phyloP scores from a whole-genome alignment of 225 moss, liverwort and hornwort species.

The Physcomitrium patens region DNA sequence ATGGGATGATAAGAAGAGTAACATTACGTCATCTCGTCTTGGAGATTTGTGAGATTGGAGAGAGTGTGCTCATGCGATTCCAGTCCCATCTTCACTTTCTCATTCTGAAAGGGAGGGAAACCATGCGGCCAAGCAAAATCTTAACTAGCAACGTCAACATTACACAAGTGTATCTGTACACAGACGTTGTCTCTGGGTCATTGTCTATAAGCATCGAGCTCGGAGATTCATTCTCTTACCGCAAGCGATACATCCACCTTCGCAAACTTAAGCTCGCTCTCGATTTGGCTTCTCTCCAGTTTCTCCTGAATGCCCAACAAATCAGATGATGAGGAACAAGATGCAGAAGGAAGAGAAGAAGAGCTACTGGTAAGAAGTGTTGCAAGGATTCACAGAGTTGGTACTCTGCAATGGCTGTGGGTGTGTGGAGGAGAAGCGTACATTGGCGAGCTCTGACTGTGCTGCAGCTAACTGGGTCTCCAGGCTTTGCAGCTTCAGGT shows the following conservation, averaged over 20 bases:
- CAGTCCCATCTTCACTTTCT: slow-evolving; percentile 37
- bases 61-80: slow-evolving; percentile 37
- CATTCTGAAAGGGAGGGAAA: slow-evolving; percentile 31
- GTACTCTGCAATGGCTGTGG: neutral
- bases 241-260: slow-evolving; percentile 42
- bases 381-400: no score
- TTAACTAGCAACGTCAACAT: no score
- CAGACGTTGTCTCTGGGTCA: no score
- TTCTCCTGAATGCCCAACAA: slow-evolving; percentile 32
- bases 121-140: no score
- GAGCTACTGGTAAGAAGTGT: no score
- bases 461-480: slow-evolving; percentile 32
- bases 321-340: neutral
- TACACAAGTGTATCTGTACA: no score
- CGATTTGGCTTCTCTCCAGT: slow-evolving; percentile 31
- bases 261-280: slow-evolving; percentile 52
- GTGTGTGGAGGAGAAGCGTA: neutral
- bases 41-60: slow-evolving; percentile 32
- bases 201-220: no score
- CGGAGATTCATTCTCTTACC: slow-evolving; percentile 16
- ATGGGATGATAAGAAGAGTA: no score
- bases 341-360: no score
- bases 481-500: slow-evolving; percentile 38
- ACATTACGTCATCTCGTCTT: slow-evolving; percentile 47
- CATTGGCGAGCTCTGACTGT: slow-evolving; percentile 33